Conservation (phyloP, 768 basidiomycete genomes). For the Termitomyces titanicus region DNA sequence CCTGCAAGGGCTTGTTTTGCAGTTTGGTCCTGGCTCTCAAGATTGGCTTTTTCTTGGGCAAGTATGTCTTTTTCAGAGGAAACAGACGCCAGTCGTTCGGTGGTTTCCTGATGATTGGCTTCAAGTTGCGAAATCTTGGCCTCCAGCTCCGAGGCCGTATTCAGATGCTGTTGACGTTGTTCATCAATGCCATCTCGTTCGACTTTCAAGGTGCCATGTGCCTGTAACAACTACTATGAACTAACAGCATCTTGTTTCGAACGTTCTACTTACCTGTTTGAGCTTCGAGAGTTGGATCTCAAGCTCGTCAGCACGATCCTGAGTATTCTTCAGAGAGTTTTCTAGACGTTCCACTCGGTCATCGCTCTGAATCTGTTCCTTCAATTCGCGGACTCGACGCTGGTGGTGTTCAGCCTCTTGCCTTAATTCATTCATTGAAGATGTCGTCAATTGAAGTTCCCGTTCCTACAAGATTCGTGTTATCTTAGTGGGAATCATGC, state of each 20-base stretch:
- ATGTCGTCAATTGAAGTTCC: slow-evolving; percentile 64
- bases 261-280: slow-evolving; percentile 54
- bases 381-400: slow-evolving; percentile 63
- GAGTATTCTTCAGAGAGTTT: slow-evolving; percentile 68
- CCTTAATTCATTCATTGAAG: slow-evolving; percentile 47
- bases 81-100: slow-evolving; percentile 40
- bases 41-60: slow-evolving; percentile 42
- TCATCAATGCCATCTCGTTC: slow-evolving; percentile 58
- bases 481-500: neutral
- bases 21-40: slow-evolving; percentile 45
- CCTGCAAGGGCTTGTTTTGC: slow-evolving; percentile 44
- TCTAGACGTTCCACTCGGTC: slow-evolving; percentile 77
- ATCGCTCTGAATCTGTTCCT: slow-evolving; percentile 81
- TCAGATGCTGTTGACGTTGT: slow-evolving; percentile 37
- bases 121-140: slow-evolving; percentile 45
- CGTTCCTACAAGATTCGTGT: slow-evolving; percentile 55
- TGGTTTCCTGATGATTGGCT: slow-evolving; percentile 31
- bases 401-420: slow-evolving; percentile 51
- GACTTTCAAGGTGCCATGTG: slow-evolving; percentile 50
- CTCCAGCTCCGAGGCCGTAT: slow-evolving; percentile 46
- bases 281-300: slow-evolving; percentile 79
- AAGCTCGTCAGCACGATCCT: slow-evolving; percentile 78
- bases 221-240: slow-evolving; percentile 31
- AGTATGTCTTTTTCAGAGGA: slow-evolving; percentile 47
- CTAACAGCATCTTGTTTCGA: neutral